Percentiles rank a stretch among this genome's conserved stretches.
These are phyloP conservation scores for Podaxis carcinomalis DNA, from an alignment of 768 basidiomycete species.

Conservation along the genomic window DNA sequence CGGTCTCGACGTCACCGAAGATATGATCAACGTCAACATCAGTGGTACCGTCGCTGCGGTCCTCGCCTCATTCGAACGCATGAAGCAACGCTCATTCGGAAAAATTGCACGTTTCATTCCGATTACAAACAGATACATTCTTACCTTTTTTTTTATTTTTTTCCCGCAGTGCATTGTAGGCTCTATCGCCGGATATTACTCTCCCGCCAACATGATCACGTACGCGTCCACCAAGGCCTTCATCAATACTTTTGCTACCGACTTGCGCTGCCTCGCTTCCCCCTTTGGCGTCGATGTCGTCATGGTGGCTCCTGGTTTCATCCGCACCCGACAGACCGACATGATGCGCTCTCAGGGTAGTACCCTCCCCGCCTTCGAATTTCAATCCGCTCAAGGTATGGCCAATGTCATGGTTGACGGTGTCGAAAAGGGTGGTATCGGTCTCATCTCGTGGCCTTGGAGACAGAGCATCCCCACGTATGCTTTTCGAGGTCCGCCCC, in stretches of 20 bases:
- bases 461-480: slow-evolving; percentile 20
- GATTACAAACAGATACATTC: background rate
- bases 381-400: slow-evolving; percentile 18
- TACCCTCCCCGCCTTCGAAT: slow-evolving; percentile 16
- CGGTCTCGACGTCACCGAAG: slow-evolving; percentile 20
- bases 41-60: slow-evolving; percentile 21
- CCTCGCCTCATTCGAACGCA: slow-evolving; percentile 25
- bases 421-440: slow-evolving; percentile 23
- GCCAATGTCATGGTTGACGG: slow-evolving; percentile 21
- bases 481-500: slow-evolving; percentile 19
- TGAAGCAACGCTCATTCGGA: slow-evolving; percentile 19
- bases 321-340: slow-evolving; percentile 24
- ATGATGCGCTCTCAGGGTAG: slow-evolving; percentile 22
- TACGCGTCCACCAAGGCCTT: slow-evolving; percentile 28
- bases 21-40: slow-evolving; percentile 27
- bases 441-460: slow-evolving; percentile 22
- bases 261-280: slow-evolving; percentile 24
- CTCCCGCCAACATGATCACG: slow-evolving; percentile 28
- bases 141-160: background rate
- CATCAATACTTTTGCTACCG: slow-evolving; percentile 25
- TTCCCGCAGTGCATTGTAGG: slow-evolving; percentile 24
- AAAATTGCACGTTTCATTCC: background rate
- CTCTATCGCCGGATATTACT: slow-evolving; percentile 22
- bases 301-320: slow-evolving; percentile 23
- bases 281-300: slow-evolving; percentile 22